Conservation (phyloP, 2,329 filamentous ascomycete species). For the Simplicillium aogashimaense region DNA sequence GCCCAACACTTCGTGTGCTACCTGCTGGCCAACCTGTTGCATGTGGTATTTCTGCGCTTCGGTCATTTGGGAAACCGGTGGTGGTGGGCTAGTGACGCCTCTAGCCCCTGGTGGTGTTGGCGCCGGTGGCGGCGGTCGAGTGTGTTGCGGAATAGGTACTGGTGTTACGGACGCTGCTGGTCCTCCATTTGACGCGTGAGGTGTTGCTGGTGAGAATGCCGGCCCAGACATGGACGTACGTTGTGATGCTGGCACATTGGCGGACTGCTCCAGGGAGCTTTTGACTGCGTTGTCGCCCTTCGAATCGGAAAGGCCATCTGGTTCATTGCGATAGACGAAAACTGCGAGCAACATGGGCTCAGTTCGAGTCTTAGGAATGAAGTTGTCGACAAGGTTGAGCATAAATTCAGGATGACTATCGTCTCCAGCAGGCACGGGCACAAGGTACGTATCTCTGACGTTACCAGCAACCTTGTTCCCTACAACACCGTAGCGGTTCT, state of each 20-base stretch:
- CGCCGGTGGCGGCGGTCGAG: conserved; percentile 6
- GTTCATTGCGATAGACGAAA: conserved; percentile 68
- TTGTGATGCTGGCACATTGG: conserved; percentile 14
- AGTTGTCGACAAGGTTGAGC: conserved; percentile 76
- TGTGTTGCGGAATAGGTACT: conserved; percentile 7
- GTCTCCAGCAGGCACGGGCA: conserved; percentile 69
- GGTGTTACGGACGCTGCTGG: conserved; percentile 6
- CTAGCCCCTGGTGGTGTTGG: conserved; percentile 9
- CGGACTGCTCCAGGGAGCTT: conserved; percentile 7
- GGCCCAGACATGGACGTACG: conserved; percentile 39
- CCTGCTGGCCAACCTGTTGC: conserved; percentile 41
- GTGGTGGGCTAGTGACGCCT: conserved; percentile 10
- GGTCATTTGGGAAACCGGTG: conserved; percentile 8
- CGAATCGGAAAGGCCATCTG: conserved; percentile 21
- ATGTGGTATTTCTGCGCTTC: conserved; percentile 28
- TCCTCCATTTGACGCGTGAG: conserved; percentile 16
- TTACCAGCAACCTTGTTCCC: conserved; percentile 64
- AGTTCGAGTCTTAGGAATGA: conserved; percentile 59
- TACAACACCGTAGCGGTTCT: conserved; percentile 80
- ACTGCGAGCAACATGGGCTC: conserved; percentile 75
- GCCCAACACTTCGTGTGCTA: conserved; percentile 56
- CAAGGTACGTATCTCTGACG: conserved; percentile 83
- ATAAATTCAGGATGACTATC: conserved; percentile 74
- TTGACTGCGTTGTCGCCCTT: conserved; percentile 8
- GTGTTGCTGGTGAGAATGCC: conserved; percentile 44